phyloP scores from a whole-genome alignment of 345 rosid genomes.

The Mangifera indica region DNA sequence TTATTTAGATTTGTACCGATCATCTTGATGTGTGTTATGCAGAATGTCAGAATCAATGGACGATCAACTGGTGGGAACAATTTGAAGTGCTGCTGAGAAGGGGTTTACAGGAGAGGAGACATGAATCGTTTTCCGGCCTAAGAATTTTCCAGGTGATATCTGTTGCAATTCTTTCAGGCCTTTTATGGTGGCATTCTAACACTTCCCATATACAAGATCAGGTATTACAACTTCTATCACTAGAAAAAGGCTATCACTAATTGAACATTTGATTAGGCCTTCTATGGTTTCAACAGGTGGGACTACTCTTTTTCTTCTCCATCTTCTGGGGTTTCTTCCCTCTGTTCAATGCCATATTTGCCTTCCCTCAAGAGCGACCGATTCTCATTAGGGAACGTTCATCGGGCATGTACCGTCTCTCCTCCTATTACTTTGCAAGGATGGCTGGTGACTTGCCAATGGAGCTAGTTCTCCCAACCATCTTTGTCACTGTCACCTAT shows the following conservation, averaged over 20 bases:
- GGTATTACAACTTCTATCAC: conserved; percentile 37
- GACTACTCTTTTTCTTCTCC: conserved; percentile 86
- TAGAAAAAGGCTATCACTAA: no score
- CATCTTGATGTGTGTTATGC: conserved; percentile 15
- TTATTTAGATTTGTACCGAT: not conserved
- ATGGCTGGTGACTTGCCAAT: conserved; percentile 84
- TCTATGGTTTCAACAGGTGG: conserved; percentile 46
- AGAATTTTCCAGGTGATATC: conserved; percentile 82
- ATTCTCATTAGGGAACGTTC: conserved; percentile 83
- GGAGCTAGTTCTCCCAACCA: conserved; percentile 89
- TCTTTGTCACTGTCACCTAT: conserved; percentile 66
- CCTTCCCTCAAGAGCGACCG: conserved; percentile 86
- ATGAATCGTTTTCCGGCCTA: conserved; percentile 83
- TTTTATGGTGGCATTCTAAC: conserved; percentile 85
- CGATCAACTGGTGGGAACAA: conserved; percentile 78
- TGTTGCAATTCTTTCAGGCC: conserved; percentile 78
- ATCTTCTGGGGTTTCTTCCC: conserved; percentile 95
- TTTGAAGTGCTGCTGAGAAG: conserved; percentile 64
- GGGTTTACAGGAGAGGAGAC: conserved; percentile 77
- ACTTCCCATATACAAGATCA: conserved; percentile 77
- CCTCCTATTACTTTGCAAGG: conserved; percentile 77
- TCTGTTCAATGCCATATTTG: conserved; percentile 70
- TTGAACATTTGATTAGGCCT: no score
- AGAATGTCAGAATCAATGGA: conserved; percentile 61
- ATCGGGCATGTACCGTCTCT: conserved; percentile 86